Evolutionary conservation across 1,284 basidiomycete species (phyloP), one percentile per base, ranked within the genome.

Genomic region (Malassezia globosa): DNA sequence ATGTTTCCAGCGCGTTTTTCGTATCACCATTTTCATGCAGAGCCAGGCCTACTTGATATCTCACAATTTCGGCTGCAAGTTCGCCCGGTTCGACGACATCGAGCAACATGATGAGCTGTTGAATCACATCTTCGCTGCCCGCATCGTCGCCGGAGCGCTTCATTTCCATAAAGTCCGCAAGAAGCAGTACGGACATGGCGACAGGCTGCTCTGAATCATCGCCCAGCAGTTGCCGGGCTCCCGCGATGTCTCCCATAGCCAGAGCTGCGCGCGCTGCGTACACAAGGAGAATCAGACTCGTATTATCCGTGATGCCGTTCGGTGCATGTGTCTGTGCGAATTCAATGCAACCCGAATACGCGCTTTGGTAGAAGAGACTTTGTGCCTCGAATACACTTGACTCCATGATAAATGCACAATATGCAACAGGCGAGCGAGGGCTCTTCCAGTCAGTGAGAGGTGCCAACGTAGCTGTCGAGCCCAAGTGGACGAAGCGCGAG

Each of bases 311-410:
- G 7, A 58, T 29, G 16, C 58, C 42, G 8, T 39, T 40, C 2
- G 50, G 29, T 0, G 46, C 27, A 29, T 51, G 46, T 27, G 39
- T 35, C 16, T 58, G 37, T 2, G 60, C 66, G 7, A 60, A 53
- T 7, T 59, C 60, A 26, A 65, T 55, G 57, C 62, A 64, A n/a
- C 59, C 62, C 27, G 49, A 36, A 38, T 68, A 69, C 21, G 67
- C 65, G 43, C 60, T 63, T 46, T 69, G 67, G 39, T 70, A 69
- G 51, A 65, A 70, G 41, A 68, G 61, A 27, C 59, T 59, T 51
- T 70, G 65, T 11, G 64, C 55, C 42, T 64, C 54, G 41, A 61
- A 66, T 4, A 59, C 54, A 18, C 51, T 49, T 16, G 60, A 50
- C 29, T 59, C 58, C 60, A 64, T 36, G 13, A 13, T 46, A 39